Base-by-base conservation (phyloP, 345 rosid species). In the Mangifera indica region DNA sequence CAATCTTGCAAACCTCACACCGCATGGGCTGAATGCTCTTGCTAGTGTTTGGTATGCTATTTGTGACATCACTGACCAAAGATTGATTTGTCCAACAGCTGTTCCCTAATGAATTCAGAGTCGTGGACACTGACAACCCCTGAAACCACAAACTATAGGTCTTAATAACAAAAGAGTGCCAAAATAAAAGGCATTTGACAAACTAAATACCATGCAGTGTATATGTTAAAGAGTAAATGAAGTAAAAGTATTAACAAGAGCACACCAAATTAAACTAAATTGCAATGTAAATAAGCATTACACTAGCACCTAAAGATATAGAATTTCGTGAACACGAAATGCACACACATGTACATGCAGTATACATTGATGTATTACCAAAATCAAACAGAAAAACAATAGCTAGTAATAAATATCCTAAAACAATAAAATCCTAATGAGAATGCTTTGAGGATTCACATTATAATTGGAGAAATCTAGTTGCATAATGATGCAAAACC, bases 1-100 rank as follows among this genome's bases (percentile, higher is more conserved):
- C 63, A 54, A 73, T 53, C n/a, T 76, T 73, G 74, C 80, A 80
- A 59, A 80, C 72, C n/a, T 60, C 80, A 76, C 80, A 76, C 67
- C 56, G 9, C 58, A 69, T 8, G 2, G 68, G 46, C 45, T 63
- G 74, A 54, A 17, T 51, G 60, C 22, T 59, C 49, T 69, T 63
- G 60, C 14, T 57, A 49, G 70, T 64, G 13, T 55, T 32, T 24
- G 72, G 22, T 51, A 34, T 12, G 66, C 63, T 42, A 32, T 63
- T 46, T 40, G 73, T 48, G 26, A 51, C 56, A 69, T 73, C 40
- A 74, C 70, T 69, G 55, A 32, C 62, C 75, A 63, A 59, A 51
- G 72, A 29, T 20, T 74, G 78, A 67, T 60, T 20, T 14, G 48
- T 48, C 69, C 45, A 60, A 60, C 55, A 26, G 67, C 37, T 70